Base-by-base conservation (phyloP, 192 early-diverging fungal species). In the Chytriomyces hyalinus region DNA sequence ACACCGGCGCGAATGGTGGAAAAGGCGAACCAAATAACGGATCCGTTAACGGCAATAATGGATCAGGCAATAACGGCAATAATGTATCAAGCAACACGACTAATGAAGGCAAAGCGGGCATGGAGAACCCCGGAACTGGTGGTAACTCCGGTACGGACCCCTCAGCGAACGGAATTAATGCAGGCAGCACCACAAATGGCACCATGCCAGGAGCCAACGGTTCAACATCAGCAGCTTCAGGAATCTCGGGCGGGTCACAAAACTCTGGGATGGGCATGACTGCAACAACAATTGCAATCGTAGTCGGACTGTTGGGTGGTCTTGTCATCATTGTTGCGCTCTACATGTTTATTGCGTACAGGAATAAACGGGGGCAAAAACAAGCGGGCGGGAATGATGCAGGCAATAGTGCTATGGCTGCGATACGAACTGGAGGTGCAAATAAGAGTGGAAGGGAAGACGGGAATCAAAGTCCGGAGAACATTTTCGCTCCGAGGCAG, bases 331-430 rank as follows among this genome's bases (percentile, higher is more conserved):
- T 67, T 24, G 46, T 13, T 13, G 66, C 43, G 44, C 45, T 67
- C 17, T 67, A 67, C 46, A 47, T 67, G 66, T 67, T 67, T 46
- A 67, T 67, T 67, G 66, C 66, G 24, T 67, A 67, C 45, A 26
- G 66, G 43, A 28, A 47, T 24, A 67, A 67, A 4, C 66, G 66
- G 9, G 66, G 53, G 53, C 53, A 57, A 57, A 57, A 20, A 57
- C 53, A 20, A 13, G 53, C 15, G 20, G 5, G 20, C 53, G 15
- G 53, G 53, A 13, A 20, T 20, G 53, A 57, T 13, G 3, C 53
- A 57, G 53, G 53, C 1, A 57, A 57, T 20, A 20, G 15, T 13
- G 53, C 3, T 20, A 57, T 57, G 13, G 53, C 53, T 57, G 53
- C 3, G 53, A 57, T 57, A 13, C 13, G 20, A 57, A 57, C 13